These are phyloP conservation scores for Hygrophoropsis aurantiaca DNA, from an alignment of 768 basidiomycete genomes.

Conservation along the genomic window DNA sequence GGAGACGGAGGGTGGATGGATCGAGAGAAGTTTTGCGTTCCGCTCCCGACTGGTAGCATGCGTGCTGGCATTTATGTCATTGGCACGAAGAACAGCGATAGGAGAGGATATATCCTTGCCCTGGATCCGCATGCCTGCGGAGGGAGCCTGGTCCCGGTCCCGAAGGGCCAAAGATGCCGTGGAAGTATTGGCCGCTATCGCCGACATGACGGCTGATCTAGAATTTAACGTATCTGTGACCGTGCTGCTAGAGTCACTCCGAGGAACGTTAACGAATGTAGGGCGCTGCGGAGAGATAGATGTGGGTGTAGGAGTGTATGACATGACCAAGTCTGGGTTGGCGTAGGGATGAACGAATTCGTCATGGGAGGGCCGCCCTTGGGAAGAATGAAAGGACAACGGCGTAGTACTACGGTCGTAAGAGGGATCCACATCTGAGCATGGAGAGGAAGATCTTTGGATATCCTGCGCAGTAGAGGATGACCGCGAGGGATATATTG, in stretches of 20 bases:
- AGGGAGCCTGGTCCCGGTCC: slow-evolving; percentile 7
- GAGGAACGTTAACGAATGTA: slow-evolving; percentile 32
- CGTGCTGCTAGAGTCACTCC: slow-evolving; percentile 54
- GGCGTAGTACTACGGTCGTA: slow-evolving; percentile 13
- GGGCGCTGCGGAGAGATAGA: slow-evolving; percentile 27
- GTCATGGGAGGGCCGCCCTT: slow-evolving; percentile 32
- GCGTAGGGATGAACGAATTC: slow-evolving; percentile 72
- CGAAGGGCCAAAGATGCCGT: slow-evolving; percentile 19
- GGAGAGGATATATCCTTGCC: slow-evolving; percentile 60
- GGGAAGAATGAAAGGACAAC: slow-evolving; percentile 26
- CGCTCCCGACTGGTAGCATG: slow-evolving; percentile 23
- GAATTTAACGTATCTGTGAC: slow-evolving; percentile 46
- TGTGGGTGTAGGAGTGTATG: slow-evolving; percentile 32
- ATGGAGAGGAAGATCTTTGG: slow-evolving; percentile 6
- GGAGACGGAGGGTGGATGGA: slow-evolving; percentile 32
- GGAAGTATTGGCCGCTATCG: slow-evolving; percentile 36
- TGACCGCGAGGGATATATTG: slow-evolving; percentile 1
- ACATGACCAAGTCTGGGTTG: slow-evolving; percentile 64
- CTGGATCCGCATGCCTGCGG: slow-evolving; percentile 30
- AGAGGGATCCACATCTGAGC: slow-evolving; percentile 11
- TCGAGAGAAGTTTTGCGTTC: slow-evolving; percentile 26
- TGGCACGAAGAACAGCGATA: slow-evolving; percentile 38
- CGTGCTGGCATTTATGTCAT: slow-evolving; percentile 22
- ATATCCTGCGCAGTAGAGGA: slow-evolving; percentile 2
- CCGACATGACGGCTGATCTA: slow-evolving; percentile 34